Conservation (phyloP, 208 protist species). For the Wallacemonas sp. region DNA sequence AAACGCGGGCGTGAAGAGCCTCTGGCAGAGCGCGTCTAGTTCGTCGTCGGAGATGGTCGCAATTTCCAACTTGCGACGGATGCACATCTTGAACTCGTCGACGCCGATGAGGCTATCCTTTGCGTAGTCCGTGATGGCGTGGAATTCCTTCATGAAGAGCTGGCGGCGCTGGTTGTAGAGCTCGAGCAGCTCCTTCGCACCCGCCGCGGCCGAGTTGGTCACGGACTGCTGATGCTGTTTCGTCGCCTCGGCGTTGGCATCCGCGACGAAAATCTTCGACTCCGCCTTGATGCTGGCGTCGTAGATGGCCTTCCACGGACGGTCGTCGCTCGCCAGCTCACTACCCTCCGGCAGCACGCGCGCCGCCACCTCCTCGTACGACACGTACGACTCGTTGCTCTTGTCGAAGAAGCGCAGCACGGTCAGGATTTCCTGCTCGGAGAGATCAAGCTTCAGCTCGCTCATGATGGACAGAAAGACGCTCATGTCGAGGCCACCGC, state of each 20-base stretch:
- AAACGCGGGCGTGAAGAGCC: slow-evolving; percentile 68
- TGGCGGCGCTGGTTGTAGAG: slow-evolving; percentile 86
- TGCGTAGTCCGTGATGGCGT: slow-evolving; percentile 86
- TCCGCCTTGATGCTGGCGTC: slow-evolving; percentile 60
- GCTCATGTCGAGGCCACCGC: slow-evolving; percentile 68
- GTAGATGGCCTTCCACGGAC: slow-evolving; percentile 77
- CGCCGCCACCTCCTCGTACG: slow-evolving; percentile 85
- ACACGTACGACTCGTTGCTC: slow-evolving; percentile 89
- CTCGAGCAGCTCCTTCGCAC: slow-evolving; percentile 67
- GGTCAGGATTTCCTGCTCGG: slow-evolving; percentile 91
- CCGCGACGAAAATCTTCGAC: slow-evolving; percentile 49
- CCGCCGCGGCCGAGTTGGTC: slow-evolving; percentile 47
- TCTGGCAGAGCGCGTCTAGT: slow-evolving; percentile 69
- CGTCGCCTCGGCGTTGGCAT: slow-evolving; percentile 61
- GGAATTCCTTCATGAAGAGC: slow-evolving; percentile 90
- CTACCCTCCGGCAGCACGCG: slow-evolving; percentile 79
- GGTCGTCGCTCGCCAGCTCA: slow-evolving; percentile 61
- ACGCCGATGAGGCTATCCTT: slow-evolving; percentile 82
- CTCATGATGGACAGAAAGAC: slow-evolving; percentile 81
- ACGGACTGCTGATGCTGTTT: slow-evolving; percentile 37
- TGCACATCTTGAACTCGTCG: slow-evolving; percentile 84
- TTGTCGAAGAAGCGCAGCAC: slow-evolving; percentile 93
- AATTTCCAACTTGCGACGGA: slow-evolving; percentile 73
- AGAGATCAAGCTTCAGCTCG: slow-evolving; percentile 68
- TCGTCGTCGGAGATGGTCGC: slow-evolving; percentile 63